phyloP scores from a whole-genome alignment of 352 stramenopile genomes.

The Globisporangium viniferum region DNA sequence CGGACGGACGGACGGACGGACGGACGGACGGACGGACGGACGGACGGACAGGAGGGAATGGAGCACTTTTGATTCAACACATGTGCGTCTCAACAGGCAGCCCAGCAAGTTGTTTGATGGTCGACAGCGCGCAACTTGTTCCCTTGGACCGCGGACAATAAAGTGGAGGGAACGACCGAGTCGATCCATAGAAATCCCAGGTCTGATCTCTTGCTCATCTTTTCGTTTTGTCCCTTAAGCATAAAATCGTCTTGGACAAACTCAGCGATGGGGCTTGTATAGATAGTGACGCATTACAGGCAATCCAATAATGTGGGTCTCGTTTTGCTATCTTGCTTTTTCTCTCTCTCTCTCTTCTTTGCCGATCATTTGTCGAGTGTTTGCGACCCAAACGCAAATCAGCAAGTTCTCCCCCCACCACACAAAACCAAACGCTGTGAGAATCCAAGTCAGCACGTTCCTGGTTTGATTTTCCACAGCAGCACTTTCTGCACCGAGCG shows the following conservation, averaged over 20 bases:
- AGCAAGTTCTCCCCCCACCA: neutral
- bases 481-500: neutral
- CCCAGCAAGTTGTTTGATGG: neutral
- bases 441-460: neutral
- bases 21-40: too few relatives aligned
- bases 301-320: too few relatives aligned
- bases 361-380: neutral
- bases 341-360: neutral
- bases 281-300: too few relatives aligned
- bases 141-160: conserved; percentile 8
- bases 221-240: too few relatives aligned
- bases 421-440: neutral
- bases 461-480: neutral
- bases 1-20: too few relatives aligned
- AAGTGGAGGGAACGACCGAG: neutral
- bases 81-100: too few relatives aligned
- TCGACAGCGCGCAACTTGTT: neutral
- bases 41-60: neutral
- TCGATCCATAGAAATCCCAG: neutral
- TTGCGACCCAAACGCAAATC: neutral
- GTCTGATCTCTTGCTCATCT: neutral
- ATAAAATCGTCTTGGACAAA: too few relatives aligned
- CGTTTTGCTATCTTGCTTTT: neutral
- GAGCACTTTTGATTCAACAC: neutral
- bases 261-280: too few relatives aligned